phyloP scores from a whole-genome alignment of 768 basidiomycete species.

The Lentinula sp. region DNA sequence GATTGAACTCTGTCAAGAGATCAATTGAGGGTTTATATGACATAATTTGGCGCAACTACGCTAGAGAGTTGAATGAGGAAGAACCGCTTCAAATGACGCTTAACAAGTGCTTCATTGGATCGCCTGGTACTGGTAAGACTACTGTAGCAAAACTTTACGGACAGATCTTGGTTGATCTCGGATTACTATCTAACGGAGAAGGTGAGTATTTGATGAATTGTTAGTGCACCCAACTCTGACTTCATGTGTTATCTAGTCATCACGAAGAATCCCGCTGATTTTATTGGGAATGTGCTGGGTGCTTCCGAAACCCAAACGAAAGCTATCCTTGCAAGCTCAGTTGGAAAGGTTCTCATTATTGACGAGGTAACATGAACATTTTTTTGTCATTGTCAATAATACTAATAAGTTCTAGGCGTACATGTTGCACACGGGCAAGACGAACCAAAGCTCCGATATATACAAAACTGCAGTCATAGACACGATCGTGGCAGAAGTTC shows the following conservation, averaged over 20 bases:
- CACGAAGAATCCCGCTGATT: constrained; percentile 64
- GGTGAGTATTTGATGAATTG: constrained; percentile 40
- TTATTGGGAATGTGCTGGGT: constrained; percentile 53
- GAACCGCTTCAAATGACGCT: constrained; percentile 32
- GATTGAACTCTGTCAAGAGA: constrained; percentile 30
- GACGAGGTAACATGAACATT: constrained; percentile 26
- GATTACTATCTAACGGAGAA: constrained; percentile 69
- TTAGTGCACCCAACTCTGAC: no score
- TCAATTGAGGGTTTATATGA: constrained; percentile 29
- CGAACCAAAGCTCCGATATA: constrained; percentile 16
- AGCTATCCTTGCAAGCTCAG: constrained; percentile 39
- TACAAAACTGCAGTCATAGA: constrained; percentile 42
- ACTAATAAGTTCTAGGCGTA: neutral
- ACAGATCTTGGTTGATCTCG: constrained; percentile 52
- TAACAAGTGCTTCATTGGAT: constrained; percentile 56
- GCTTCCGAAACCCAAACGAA: constrained; percentile 63
- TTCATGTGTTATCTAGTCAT: constrained; percentile 35
- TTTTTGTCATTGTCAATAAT: neutral
- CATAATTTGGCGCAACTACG: constrained; percentile 30
- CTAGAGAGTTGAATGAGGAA: constrained; percentile 35
- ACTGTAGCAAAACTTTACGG: constrained; percentile 66
- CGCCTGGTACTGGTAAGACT: constrained; percentile 70
- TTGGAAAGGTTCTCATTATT: constrained; percentile 40
- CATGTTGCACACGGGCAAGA: neutral
- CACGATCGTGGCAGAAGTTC: constrained; percentile 41